Base-by-base conservation (phyloP, 1,139 yeast species). In the Hansenula lynferdii region DNA sequence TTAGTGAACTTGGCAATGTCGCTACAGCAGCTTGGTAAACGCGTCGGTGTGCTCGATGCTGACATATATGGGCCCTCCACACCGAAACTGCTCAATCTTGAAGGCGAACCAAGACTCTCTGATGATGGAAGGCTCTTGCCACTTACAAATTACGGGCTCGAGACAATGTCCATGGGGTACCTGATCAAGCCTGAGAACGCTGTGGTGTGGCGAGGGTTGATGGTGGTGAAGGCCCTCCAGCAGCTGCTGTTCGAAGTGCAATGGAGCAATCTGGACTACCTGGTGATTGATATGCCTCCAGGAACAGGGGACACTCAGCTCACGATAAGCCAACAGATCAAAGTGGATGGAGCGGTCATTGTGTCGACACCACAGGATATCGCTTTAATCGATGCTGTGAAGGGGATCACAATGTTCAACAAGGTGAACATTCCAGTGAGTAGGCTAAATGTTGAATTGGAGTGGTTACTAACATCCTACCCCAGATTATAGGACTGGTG, bases 241-340 rank as follows among this genome's bases (percentile, higher is more conserved):
- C 96, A 86, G 54, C 67, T 86, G 16, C 58, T 86, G 17, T 85
- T 83, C 50, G 95, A 86, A 40, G 95, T 86, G 1, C 73, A 79
- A 38, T 86, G 96, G 96, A 71, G 76, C 8, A 58, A 64, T n/a
- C 59, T 85, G 37, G 96, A 86, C 56, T 71, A 78, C 22, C 65
- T 86, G 38, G 80, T 86, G 1, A 66, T 86, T 15, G 96, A 86
- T 51, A 76, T 86, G 85, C 96, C 96, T 1, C 96, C 96, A 0
- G 96, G 96, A 5, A 86, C 96, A 0, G 96, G 96, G 11, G 96
- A 86, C 54, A 84, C 87, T 1, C 96, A 86, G 53, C 66, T 86
- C 41, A 84, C 95, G 0, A 70, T 87, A 21, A 80, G 90, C 23
- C 96, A 86, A 57, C 84, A 80, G 50, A 60, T 85, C n/a, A 69